Conservation (phyloP, 805 yeast genomes). For the Cyberlindnera lachancei region DNA sequence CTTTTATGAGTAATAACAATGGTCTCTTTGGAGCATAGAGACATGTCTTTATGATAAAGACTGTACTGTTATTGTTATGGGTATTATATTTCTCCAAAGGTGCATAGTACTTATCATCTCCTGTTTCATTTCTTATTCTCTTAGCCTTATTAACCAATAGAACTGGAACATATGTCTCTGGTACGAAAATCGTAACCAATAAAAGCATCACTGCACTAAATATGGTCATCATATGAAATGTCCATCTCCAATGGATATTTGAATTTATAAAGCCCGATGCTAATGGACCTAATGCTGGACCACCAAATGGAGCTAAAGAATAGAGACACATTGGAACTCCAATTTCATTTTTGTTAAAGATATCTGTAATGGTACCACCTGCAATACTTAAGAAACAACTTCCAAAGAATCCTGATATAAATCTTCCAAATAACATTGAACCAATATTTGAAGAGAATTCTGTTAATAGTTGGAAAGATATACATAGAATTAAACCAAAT, state of each 20-base stretch:
- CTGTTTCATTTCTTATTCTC: slow-evolving; percentile 42
- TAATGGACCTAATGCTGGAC: slow-evolving; percentile 66
- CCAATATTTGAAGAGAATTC: slow-evolving; percentile 56
- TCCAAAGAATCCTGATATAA: slow-evolving; percentile 65
- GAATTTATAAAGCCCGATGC: slow-evolving; percentile 49
- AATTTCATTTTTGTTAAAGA: slow-evolving; percentile 52
- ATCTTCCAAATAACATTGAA: slow-evolving; percentile 57
- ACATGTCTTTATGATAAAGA: slow-evolving; percentile 33
- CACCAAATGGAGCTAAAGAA: slow-evolving; percentile 56
- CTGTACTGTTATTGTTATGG: no score
- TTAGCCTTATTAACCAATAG: slow-evolving; percentile 45
- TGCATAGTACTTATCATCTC: slow-evolving; percentile 39
- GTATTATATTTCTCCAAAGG: slow-evolving; percentile 32
- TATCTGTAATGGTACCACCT: slow-evolving; percentile 71
- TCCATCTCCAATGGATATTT: slow-evolving; percentile 57
- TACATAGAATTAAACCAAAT: slow-evolving; percentile 52
- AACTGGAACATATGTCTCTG: slow-evolving; percentile 60
- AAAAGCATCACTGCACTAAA: slow-evolving; percentile 49
- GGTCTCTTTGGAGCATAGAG: slow-evolving; percentile 45
- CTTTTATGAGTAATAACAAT: slow-evolving; percentile 35
- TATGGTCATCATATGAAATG: slow-evolving; percentile 56
- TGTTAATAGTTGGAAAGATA: slow-evolving; percentile 44
- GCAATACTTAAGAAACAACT: slow-evolving; percentile 71
- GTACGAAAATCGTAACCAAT: slow-evolving; percentile 38
- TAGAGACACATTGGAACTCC: slow-evolving; percentile 65